Conservation (phyloP, 352 stramenopile genomes). For the Pythium plurisporium region DNA sequence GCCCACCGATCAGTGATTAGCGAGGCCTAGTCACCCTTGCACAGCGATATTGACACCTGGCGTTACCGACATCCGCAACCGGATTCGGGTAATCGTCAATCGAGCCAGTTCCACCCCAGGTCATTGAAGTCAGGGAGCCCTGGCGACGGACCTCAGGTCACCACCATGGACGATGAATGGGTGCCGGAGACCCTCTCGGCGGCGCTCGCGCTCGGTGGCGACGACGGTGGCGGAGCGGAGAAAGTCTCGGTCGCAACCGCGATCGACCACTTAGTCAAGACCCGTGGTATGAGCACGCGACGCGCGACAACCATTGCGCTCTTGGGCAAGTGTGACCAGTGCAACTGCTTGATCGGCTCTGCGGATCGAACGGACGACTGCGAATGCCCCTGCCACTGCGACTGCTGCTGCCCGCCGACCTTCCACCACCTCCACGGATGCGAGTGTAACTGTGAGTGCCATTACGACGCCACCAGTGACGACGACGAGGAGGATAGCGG, state of each 20-base stretch:
- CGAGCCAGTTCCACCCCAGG: not conserved
- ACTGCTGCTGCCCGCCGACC: not conserved
- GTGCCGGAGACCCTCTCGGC: constrained; percentile 2
- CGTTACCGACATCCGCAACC: not conserved
- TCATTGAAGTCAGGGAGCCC: not conserved
- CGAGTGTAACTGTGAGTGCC: not conserved
- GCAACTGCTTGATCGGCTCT: not conserved
- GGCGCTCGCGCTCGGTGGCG: not conserved
- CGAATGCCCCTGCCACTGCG: not conserved
- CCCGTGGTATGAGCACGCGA: not conserved
- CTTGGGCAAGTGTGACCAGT: not conserved
- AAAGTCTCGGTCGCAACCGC: not conserved
- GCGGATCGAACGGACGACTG: not conserved
- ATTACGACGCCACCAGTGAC: not conserved
- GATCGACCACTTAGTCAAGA: not conserved
- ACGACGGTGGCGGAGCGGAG: not conserved
- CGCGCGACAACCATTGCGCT: not conserved
- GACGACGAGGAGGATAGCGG: not conserved
- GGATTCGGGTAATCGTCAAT: not conserved
- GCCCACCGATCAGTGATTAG: too few relatives aligned
- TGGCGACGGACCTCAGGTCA: not conserved
- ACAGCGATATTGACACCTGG: too few relatives aligned
- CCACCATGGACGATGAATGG: not conserved
- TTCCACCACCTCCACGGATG: not conserved
- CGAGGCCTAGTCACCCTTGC: too few relatives aligned